phyloP scores from a whole-genome alignment of 108 stramenopile species.

The Asterionellopsis glacialis region DNA sequence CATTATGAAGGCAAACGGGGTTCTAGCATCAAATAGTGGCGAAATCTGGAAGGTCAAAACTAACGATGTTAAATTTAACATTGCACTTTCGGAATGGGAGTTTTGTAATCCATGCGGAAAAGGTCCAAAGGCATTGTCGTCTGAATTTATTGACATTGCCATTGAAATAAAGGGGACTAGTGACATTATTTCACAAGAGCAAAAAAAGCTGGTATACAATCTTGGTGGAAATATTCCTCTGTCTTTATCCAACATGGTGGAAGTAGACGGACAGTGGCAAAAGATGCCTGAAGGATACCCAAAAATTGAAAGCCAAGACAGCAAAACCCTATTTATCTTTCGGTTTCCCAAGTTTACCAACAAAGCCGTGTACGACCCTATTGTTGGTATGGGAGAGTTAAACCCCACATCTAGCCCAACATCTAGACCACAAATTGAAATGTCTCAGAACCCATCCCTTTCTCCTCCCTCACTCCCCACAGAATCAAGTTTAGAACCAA shows the following conservation, averaged over 20 bases:
- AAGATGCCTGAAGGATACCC: constrained; percentile 26
- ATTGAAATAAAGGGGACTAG: constrained; percentile 9
- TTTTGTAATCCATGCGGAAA: constrained; percentile 12
- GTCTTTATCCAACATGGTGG: constrained; percentile 11
- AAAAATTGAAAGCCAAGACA: not conserved
- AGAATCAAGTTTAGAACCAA: no score
- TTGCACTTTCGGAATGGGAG: constrained; percentile 14
- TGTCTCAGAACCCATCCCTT: no score
- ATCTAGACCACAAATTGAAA: no score
- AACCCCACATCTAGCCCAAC: no score
- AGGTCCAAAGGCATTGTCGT: not conserved
- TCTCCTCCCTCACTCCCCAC: no score
- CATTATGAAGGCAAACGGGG: constrained; percentile 11
- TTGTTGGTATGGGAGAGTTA: no score
- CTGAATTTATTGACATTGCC: constrained; percentile 17
- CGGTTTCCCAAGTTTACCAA: constrained; percentile 5
- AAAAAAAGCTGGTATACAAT: not conserved
- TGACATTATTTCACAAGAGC: constrained; percentile 2
- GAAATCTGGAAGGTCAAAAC: constrained; percentile 9
- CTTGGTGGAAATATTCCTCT: constrained; percentile 23
- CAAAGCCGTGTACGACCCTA: not conserved
- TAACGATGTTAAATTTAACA: constrained; percentile 22
- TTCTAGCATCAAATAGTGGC: constrained; percentile 1
- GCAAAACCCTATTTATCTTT: constrained; percentile 4
- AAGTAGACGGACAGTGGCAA: constrained; percentile 8